Conservation (phyloP, 306 rosid species). For the Notholithocarpus densiflorus region DNA sequence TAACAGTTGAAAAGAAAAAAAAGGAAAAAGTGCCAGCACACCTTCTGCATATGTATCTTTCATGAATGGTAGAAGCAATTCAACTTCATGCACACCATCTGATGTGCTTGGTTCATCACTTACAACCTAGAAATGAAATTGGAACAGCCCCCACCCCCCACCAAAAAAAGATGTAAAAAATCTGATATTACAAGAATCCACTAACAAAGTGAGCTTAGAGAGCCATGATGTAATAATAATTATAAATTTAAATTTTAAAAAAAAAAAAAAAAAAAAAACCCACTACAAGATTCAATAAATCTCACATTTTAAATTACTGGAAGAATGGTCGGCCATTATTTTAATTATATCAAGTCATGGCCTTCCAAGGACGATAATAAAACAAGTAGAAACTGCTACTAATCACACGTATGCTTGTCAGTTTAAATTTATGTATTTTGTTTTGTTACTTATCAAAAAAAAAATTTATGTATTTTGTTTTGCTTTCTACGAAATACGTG, state of each 20-base stretch:
- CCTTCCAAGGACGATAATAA: background rate
- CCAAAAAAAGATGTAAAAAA: constrained; percentile 14
- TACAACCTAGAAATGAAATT: constrained; percentile 44
- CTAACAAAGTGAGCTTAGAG: background rate
- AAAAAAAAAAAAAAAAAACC: background rate
- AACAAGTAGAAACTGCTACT: too few species aligned
- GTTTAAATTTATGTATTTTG: background rate
- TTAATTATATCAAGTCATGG: background rate
- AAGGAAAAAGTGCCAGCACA: constrained; percentile 19
- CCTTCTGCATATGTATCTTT: constrained; percentile 50
- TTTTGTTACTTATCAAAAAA: background rate
- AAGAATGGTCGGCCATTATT: background rate
- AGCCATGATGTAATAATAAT: background rate
- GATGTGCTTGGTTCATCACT: constrained; percentile 48
- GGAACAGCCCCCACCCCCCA: background rate
- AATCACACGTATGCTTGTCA: background rate
- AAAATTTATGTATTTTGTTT: background rate
- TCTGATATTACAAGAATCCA: constrained; percentile 10
- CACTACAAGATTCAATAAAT: background rate
- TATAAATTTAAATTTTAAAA: background rate
- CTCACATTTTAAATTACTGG: background rate
- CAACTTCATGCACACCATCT: constrained; percentile 66
- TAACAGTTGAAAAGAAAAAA: background rate
- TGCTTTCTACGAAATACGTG: background rate
- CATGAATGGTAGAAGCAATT: constrained; percentile 69